A percentile compares a stretch with the other conserved stretches of the same genome.
Conservation (phyloP, 495 filamentous ascomycete species). For the Aspergillus hancockii region DNA sequence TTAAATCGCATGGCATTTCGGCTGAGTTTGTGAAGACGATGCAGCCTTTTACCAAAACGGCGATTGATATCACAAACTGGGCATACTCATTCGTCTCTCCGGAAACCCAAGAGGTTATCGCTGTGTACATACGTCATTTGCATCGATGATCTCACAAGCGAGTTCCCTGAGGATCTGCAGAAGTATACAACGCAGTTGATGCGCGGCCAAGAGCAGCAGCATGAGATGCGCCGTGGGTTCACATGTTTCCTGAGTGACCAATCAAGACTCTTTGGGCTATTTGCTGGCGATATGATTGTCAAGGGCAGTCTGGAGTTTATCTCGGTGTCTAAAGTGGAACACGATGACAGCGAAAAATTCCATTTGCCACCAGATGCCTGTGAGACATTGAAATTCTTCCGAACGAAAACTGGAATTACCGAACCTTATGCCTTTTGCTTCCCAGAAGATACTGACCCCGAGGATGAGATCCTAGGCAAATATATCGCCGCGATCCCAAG, state of each 20-base stretch:
- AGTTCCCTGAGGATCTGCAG: slow-evolving; percentile 1
- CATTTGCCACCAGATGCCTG: background rate
- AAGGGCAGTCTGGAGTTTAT: slow-evolving; percentile 7
- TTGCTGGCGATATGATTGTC: slow-evolving; percentile 10
- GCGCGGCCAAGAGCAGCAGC: background rate
- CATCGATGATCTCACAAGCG: slow-evolving; percentile 1
- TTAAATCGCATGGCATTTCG: slow-evolving; percentile 2
- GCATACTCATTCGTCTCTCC: slow-evolving; percentile 6
- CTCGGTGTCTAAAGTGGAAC: background rate
- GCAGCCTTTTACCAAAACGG: slow-evolving; percentile 1
- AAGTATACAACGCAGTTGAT: background rate
- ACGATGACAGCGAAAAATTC: background rate
- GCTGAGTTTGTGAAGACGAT: background rate
- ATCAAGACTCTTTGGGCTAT: slow-evolving; percentile 3
- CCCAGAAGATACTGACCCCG: slow-evolving; percentile 7
- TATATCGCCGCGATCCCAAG: slow-evolving; percentile 3
- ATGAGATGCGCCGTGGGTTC: slow-evolving; percentile 1
- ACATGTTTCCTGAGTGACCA: slow-evolving; percentile 6
- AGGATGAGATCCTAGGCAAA: slow-evolving; percentile 2
- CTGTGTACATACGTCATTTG: slow-evolving; percentile 7
- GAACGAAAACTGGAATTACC: slow-evolving; percentile 3
- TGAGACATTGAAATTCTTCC: slow-evolving; percentile 5
- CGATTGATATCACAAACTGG: slow-evolving; percentile 4
- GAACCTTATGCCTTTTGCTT: slow-evolving; percentile 11
- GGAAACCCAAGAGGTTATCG: slow-evolving; percentile 1